Percentiles rank a stretch among this genome's conserved stretches.
Conservation (phyloP, 106 monocot species). For the Platanthera zijinensis region DNA sequence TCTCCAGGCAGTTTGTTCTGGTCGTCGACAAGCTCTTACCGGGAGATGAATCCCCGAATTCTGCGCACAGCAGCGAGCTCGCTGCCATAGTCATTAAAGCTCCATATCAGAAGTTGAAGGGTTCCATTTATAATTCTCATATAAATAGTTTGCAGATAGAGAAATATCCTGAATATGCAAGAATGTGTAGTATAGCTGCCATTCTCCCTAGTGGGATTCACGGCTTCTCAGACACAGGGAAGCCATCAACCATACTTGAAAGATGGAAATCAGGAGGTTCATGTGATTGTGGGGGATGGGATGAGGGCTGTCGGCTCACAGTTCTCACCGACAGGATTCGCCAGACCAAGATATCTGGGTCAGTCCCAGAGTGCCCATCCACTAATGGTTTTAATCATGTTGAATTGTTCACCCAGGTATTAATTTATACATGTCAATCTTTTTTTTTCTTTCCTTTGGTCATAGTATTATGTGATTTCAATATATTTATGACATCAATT, state of each 20-base stretch:
- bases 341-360: slow-evolving; percentile 8
- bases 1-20: slow-evolving; percentile 31
- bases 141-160: not conserved
- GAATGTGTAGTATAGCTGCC: not conserved
- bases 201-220: slow-evolving; percentile 50
- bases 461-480: not conserved
- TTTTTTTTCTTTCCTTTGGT: not conserved
- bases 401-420: slow-evolving; percentile 44
- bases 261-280: slow-evolving; percentile 63
- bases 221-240: slow-evolving; percentile 33
- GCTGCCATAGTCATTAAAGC: slow-evolving; percentile 33
- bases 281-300: slow-evolving; percentile 81
- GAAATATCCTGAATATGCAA: not conserved
- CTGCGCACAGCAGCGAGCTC: slow-evolving; percentile 15
- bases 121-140: not conserved
- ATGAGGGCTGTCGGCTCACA: slow-evolving; percentile 53
- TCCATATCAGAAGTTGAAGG: not conserved
- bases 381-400: slow-evolving; percentile 11
- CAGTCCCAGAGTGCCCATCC: not conserved
- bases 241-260: slow-evolving; percentile 45
- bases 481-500: not conserved
- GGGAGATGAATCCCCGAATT: not conserved
- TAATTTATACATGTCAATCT: not conserved
- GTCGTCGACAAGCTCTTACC: slow-evolving; percentile 26
- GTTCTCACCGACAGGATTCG: slow-evolving; percentile 22